A percentile compares a stretch with the other conserved stretches of the same genome.
These are phyloP conservation scores for Fusarium sulawesiense DNA, from an alignment of 2,329 filamentous ascomycete species.

Conservation along the genomic window DNA sequence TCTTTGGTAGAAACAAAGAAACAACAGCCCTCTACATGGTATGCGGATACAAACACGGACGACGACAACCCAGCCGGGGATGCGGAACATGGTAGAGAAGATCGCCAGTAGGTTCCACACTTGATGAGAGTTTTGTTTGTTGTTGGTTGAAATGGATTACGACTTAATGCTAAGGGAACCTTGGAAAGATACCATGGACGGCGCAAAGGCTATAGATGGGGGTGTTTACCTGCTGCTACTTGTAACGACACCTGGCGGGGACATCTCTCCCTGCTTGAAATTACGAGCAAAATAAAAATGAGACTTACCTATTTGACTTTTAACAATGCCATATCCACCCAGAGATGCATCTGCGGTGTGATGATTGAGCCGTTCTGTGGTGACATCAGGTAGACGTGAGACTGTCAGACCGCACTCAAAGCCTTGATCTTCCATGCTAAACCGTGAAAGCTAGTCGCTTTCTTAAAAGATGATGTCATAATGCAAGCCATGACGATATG, in stretches of 20 bases:
- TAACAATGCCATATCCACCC: not conserved
- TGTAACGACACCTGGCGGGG: not conserved
- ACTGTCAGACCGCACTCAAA: not conserved
- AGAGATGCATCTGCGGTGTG: not conserved
- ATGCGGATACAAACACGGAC: constrained; percentile 1
- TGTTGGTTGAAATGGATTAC: not conserved
- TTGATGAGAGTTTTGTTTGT: not conserved
- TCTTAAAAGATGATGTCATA: not conserved
- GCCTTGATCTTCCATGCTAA: not conserved
- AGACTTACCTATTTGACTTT: not conserved
- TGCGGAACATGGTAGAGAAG: not conserved
- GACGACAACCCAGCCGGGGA: not conserved
- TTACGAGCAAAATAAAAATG: not conserved
- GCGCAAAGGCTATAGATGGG: not conserved
- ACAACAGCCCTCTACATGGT: constrained; percentile 21
- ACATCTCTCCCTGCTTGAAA: not conserved
- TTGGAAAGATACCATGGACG: not conserved
- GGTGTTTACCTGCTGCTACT: not conserved
- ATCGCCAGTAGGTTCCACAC: not conserved
- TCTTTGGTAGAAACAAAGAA: constrained; percentile 26
- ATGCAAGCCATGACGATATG: not conserved
- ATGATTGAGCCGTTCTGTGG: not conserved
- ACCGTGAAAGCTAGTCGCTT: too few relatives aligned
- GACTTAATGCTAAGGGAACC: not conserved
- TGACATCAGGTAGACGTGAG: not conserved